A percentile compares a stretch with the other conserved stretches of the same genome.
Evolutionary conservation across 2,329 filamentous ascomycete genomes (phyloP).

Genomic region (Beauveria sp.): DNA sequence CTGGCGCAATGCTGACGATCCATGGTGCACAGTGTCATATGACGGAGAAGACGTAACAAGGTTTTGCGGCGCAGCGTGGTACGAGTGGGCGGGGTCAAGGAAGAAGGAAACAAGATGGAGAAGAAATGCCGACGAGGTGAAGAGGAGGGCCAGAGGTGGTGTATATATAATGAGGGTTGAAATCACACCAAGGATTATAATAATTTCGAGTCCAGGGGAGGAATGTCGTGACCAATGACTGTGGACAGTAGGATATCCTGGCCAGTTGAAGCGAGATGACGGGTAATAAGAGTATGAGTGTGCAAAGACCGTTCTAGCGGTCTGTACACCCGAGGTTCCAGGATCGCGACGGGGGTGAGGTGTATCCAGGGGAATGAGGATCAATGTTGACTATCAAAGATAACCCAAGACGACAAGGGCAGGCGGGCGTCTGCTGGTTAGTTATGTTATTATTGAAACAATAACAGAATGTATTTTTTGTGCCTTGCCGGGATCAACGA

Average conservation of each 20-base stretch:
- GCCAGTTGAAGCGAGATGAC: constrained; percentile 2
- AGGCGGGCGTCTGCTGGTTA: not conserved
- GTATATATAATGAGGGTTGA: constrained; percentile 3
- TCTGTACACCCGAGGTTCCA: constrained; percentile 8
- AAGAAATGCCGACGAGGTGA: not conserved
- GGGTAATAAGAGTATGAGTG: not conserved
- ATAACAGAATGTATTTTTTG: constrained; percentile 1
- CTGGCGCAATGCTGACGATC: constrained; percentile 26
- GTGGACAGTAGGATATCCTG: not conserved
- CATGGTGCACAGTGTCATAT: constrained; percentile 16
- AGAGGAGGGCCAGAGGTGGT: not conserved
- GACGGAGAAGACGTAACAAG: not conserved
- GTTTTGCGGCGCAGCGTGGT: not conserved
- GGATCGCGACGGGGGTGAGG: constrained; percentile 5
- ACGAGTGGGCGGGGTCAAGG: not conserved
- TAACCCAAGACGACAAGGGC: not conserved
- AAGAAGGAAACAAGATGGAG: not conserved
- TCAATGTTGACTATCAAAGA: not conserved
- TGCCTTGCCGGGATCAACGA: constrained; percentile 1
- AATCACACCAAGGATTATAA: not conserved
- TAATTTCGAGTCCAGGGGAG: constrained; percentile 5
- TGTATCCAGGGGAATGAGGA: not conserved
- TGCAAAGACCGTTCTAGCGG: not conserved
- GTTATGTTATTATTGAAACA: not conserved
- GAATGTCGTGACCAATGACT: not conserved